Evolutionary conservation across 345 rosid species (phyloP).

Genomic region (Gossypium sturtianum): DNA sequence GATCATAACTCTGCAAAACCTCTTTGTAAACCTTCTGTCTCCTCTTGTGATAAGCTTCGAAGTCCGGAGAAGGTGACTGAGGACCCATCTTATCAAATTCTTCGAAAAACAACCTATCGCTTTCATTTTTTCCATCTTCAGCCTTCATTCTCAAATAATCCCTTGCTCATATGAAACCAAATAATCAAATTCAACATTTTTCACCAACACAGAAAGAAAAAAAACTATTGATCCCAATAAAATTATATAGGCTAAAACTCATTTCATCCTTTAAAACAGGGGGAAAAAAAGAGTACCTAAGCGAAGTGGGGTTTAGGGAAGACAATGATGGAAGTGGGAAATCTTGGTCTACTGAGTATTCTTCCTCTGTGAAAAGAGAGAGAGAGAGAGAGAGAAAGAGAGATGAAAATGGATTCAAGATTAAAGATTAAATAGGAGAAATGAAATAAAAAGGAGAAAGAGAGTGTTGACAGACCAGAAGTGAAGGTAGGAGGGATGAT

Average conservation of each 20-base stretch:
- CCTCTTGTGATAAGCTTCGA: slow-evolving; percentile 24
- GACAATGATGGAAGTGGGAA: slow-evolving; percentile 7
- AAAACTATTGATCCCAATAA: neutral
- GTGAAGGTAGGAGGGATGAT: neutral
- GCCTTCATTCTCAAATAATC: slow-evolving; percentile 13
- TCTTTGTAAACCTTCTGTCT: slow-evolving; percentile 30
- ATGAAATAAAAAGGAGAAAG: neutral
- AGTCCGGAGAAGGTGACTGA: slow-evolving; percentile 17
- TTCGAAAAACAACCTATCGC: neutral
- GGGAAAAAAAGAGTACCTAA: slow-evolving; percentile 15
- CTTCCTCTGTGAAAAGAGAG: slow-evolving; percentile 21
- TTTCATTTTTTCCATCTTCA: slow-evolving; percentile 7
- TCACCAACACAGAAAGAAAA: neutral
- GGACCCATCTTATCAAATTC: slow-evolving; percentile 13
- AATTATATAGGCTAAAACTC: neutral
- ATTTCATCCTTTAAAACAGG: neutral
- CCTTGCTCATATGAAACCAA: slow-evolving; percentile 15
- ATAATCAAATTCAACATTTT: neutral
- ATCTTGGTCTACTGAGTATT: slow-evolving; percentile 15
- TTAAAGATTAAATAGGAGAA: neutral
- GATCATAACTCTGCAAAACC: slow-evolving; percentile 41
- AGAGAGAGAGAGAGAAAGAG: no score
- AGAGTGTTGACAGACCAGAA: neutral
- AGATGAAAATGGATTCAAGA: neutral
- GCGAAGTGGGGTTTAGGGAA: slow-evolving; percentile 11